These are phyloP conservation scores for Fragosphaeria purpurea DNA, from an alignment of 2,329 filamentous ascomycete species.

Conservation along the genomic window DNA sequence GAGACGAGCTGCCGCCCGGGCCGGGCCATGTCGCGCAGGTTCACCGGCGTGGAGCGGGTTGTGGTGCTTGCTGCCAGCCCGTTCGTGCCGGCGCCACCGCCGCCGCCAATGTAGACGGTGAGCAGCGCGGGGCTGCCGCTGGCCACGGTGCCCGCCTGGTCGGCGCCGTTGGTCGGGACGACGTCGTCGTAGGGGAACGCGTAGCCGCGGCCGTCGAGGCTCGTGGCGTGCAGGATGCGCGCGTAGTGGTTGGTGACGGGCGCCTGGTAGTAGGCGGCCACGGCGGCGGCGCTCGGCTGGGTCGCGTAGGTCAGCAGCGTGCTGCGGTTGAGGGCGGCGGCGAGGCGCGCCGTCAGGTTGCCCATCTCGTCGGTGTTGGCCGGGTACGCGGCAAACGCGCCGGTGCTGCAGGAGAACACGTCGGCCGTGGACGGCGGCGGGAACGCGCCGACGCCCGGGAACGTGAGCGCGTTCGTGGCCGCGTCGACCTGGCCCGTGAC, in stretches of 20 bases:
- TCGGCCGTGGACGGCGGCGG: slow-evolving; percentile 36
- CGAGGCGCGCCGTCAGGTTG: slow-evolving; percentile 61
- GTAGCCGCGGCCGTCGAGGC: slow-evolving; percentile 52
- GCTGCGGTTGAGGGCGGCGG: slow-evolving; percentile 65
- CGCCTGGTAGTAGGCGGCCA: slow-evolving; percentile 47
- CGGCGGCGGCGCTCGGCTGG: slow-evolving; percentile 41
- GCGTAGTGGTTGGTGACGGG: slow-evolving; percentile 56
- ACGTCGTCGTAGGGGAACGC: slow-evolving; percentile 67
- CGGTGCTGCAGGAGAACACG: slow-evolving; percentile 44
- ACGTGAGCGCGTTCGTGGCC: slow-evolving; percentile 27
- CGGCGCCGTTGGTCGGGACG: slow-evolving; percentile 37
- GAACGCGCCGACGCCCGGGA: slow-evolving; percentile 30
- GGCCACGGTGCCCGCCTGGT: slow-evolving; percentile 54
- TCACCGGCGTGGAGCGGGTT: slow-evolving; percentile 7
- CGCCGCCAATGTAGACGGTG: slow-evolving; percentile 13
- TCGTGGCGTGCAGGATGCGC: slow-evolving; percentile 52
- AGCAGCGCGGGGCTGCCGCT: slow-evolving; percentile 41
- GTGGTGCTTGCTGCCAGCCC: not conserved
- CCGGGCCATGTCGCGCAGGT: slow-evolving; percentile 12
- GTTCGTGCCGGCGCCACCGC: not conserved
- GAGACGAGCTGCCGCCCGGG: slow-evolving; percentile 12
- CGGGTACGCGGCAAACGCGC: slow-evolving; percentile 41
- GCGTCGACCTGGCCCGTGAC: slow-evolving; percentile 32
- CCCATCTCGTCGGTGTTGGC: slow-evolving; percentile 37
- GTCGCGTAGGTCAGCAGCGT: slow-evolving; percentile 47